Base-by-base conservation (phyloP, 331 rosid genomes). In the Malus hybrid region DNA sequence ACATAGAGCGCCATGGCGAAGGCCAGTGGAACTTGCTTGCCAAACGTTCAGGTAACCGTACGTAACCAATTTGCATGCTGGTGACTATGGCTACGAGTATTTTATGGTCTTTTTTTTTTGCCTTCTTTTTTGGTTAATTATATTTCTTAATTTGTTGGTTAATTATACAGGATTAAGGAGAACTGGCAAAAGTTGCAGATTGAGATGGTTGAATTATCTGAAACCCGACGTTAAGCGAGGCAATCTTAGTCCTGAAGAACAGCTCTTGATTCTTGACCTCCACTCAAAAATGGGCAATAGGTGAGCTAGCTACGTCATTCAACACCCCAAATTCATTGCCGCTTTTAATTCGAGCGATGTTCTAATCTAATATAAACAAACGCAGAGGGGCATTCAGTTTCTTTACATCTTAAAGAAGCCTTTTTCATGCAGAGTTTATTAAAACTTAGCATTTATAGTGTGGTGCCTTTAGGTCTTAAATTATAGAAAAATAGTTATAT, bases 101-200 rank as follows among this genome's bases (percentile, higher is more conserved):
- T 52, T 5, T 19, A 52, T 52, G 58, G 6, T 19, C 18, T 2
- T 6, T 15, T 53, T 8, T 16, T 53, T 6, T 2, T 2, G 8
- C 63, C 52, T 26, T 24, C 50, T 20, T n/a, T 70, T 30, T 34
- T 30, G 20, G 30, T 46, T 39, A 4, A 22, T 19, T 36, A 7
- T 26, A 19, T 46, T 33, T 66, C 39, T 56, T 63, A 68, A 50
- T 55, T 15, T 4, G 44, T 9, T n/a, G 24, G 6, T 29, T 26
- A 63, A 80, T 79, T 22, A 39, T 14, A 7, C 68, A 91, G 97
- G 95, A 52, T 70, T 91, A 52, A 83, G 81, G 63, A 82, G 97
- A 69, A 89, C 91, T 8, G 93, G 97, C 22, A 91, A 91, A 86
- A 91, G 97, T 80, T 92, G 97, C 86, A 82, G 97, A 81, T 62